Evolutionary conservation across 202 grass and related monocot genomes (phyloP).

Genomic region (Dendrocalamus latiflorus): DNA sequence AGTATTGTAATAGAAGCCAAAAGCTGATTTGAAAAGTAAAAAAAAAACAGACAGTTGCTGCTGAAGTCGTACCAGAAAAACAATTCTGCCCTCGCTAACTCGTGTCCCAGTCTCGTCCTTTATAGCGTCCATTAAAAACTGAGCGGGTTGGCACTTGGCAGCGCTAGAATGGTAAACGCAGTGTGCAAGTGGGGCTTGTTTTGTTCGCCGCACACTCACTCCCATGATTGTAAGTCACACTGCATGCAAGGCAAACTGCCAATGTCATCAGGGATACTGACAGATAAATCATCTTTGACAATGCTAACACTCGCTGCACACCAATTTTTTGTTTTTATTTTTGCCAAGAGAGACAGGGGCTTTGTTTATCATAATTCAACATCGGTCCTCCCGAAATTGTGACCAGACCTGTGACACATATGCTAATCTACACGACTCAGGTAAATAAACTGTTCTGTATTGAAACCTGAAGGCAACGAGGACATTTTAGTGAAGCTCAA

Average conservation of each 20-base stretch:
- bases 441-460: not conserved
- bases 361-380: not conserved
- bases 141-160: not conserved
- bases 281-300: constrained; percentile 38
- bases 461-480: not conserved
- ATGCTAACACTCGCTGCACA: not conserved
- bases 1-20: too few relatives aligned
- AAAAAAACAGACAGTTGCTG: not conserved
- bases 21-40: too few relatives aligned
- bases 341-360: not conserved
- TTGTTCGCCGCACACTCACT: too few relatives aligned
- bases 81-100: not conserved
- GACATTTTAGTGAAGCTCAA: not conserved
- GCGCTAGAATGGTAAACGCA: not conserved
- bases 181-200: not conserved
- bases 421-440: not conserved
- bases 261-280: constrained; percentile 37
- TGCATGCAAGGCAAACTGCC: too few relatives aligned
- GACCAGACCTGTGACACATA: not conserved
- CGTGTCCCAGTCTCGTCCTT: not conserved
- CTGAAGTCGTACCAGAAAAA: not conserved
- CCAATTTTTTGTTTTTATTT: not conserved
- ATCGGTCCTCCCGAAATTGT: not conserved
- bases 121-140: not conserved
- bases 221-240: too few relatives aligned